These are phyloP conservation scores for Starmera caribaea DNA, from an alignment of 805 yeast genomes.

Conservation along the genomic window DNA sequence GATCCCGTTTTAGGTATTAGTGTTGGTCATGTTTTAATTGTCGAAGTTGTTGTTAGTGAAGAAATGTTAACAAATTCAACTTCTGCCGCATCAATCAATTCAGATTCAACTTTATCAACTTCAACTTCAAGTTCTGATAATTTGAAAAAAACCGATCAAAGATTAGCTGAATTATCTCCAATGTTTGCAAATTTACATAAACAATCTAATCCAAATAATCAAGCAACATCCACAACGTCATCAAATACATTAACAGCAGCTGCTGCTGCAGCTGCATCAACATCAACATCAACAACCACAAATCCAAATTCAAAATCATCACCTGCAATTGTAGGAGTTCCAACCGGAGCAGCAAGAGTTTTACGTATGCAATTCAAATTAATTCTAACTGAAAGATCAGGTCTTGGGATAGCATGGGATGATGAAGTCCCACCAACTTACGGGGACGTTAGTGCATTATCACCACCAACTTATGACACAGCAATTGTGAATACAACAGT, in stretches of 20 bases:
- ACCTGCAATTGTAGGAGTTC: constrained; percentile 40
- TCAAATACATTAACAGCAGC: constrained; percentile 1
- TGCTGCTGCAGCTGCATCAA: background rate
- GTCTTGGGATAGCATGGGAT: constrained; percentile 96
- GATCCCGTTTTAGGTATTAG: constrained; percentile 74
- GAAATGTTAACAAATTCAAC: constrained; percentile 46
- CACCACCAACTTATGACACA: constrained; percentile 74
- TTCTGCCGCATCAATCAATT: constrained; percentile 24
- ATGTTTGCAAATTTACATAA: constrained; percentile 28
- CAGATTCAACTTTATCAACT: constrained; percentile 15
- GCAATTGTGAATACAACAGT: constrained; percentile 14
- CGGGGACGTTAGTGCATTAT: constrained; percentile 68
- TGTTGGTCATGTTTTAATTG: constrained; percentile 66
- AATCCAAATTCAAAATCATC: constrained; percentile 5
- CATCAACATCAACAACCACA: constrained; percentile 9
- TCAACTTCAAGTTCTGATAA: background rate
- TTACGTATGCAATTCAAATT: constrained; percentile 89
- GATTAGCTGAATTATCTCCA: constrained; percentile 35
- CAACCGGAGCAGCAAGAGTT: constrained; percentile 94
- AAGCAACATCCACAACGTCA: constrained; percentile 12
- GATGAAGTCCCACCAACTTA: constrained; percentile 98
- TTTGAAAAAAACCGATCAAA: constrained; percentile 21
- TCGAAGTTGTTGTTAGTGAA: constrained; percentile 93
- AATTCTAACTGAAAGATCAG: constrained; percentile 80
- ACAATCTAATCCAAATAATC: constrained; percentile 9